Evolutionary conservation across 352 stramenopile species (phyloP).

Genomic region (Pythium volutum): DNA sequence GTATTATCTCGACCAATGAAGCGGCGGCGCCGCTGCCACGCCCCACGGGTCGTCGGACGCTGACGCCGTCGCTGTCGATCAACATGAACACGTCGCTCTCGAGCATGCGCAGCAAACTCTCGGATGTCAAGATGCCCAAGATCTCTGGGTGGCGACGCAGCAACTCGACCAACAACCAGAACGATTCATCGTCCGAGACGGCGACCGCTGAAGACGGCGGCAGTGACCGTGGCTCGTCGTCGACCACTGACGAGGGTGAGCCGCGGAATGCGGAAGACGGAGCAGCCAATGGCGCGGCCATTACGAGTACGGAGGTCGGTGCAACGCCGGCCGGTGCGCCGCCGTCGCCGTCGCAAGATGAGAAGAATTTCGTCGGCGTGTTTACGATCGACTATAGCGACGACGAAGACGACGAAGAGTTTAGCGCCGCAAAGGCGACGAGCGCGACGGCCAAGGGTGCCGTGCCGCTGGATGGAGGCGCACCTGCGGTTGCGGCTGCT

Average conservation of each 20-base stretch:
- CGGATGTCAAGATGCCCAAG: conserved; percentile 73
- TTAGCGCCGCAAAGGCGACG: conserved; percentile 8
- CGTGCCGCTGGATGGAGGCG: neutral
- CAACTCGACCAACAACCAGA: conserved; percentile 38
- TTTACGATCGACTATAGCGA: conserved; percentile 84
- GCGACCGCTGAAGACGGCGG: conserved; percentile 58
- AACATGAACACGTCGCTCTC: conserved; percentile 26
- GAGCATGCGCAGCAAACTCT: conserved; percentile 31
- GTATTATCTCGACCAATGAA: conserved; percentile 63
- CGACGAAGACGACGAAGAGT: conserved; percentile 51
- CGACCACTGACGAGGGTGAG: conserved; percentile 39
- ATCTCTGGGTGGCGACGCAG: conserved; percentile 49
- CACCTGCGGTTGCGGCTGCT: neutral
- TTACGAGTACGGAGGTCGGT: conserved; percentile 23
- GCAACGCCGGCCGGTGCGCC: conserved; percentile 9
- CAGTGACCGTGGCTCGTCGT: conserved; percentile 61
- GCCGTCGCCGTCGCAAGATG: conserved; percentile 9
- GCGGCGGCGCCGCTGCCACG: conserved; percentile 22
- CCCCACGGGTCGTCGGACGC: conserved; percentile 26
- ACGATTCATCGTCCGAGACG: conserved; percentile 66
- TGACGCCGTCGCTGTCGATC: conserved; percentile 55
- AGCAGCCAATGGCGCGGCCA: conserved; percentile 23
- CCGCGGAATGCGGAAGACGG: conserved; percentile 5
- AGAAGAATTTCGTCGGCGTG: conserved; percentile 62
- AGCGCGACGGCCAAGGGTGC: neutral